phyloP scores from a whole-genome alignment of 805 yeast genomes.

The Metschnikowia similis region DNA sequence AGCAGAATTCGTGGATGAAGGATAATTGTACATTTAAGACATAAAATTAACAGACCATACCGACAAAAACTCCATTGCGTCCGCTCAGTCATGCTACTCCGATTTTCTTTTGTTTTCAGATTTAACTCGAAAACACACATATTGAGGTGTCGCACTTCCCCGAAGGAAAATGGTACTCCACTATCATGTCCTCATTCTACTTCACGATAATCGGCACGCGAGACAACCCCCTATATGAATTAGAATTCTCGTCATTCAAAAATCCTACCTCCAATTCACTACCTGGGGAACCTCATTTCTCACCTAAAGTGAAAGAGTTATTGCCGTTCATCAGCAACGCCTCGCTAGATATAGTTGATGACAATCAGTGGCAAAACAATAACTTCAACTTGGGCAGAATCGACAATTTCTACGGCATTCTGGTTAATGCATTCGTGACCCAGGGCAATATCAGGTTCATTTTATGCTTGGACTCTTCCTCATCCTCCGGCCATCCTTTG shows the following conservation, averaged over 20 bases:
- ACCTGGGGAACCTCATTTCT: slow-evolving; percentile 57
- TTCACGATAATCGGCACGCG: slow-evolving; percentile 83
- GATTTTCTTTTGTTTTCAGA: background rate
- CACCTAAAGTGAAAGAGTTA: slow-evolving; percentile 68
- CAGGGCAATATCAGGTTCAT: slow-evolving; percentile 83
- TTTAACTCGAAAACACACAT: background rate
- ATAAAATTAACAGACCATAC: no score
- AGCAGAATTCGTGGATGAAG: no score
- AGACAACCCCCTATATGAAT: slow-evolving; percentile 83
- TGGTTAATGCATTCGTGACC: slow-evolving; percentile 80
- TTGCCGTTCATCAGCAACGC: slow-evolving; percentile 88
- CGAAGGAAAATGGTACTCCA: background rate
- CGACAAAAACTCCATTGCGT: no score
- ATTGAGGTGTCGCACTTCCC: slow-evolving; percentile 1
- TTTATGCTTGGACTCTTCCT: slow-evolving; percentile 44
- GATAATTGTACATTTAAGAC: no score
- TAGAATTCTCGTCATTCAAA: slow-evolving; percentile 75
- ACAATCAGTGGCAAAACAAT: slow-evolving; percentile 72
- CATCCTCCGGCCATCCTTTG: slow-evolving; percentile 4
- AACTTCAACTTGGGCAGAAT: slow-evolving; percentile 68
- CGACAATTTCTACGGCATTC: slow-evolving; percentile 80
- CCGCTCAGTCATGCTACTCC: background rate
- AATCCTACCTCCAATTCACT: slow-evolving; percentile 11
- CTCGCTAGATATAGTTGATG: slow-evolving; percentile 87
- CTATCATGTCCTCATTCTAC: slow-evolving; percentile 65